A percentile compares a stretch with the other conserved stretches of the same genome.
Conservation (phyloP, 179 eudicot genomes). For the Sideroxylon spinosum region DNA sequence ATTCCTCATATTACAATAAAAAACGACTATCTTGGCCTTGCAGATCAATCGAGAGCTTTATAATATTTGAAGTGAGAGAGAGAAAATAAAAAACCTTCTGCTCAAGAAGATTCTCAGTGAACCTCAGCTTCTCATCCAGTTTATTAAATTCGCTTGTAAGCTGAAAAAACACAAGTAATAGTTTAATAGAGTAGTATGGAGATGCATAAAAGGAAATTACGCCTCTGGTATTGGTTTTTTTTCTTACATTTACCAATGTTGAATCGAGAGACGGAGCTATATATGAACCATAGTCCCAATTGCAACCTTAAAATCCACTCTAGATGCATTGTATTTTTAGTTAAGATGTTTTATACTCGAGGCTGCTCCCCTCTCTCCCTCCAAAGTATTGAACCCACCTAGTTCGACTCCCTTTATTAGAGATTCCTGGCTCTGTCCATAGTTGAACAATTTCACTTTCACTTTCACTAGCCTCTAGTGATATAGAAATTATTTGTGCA, state of each 20-base stretch:
- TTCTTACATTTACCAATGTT: neutral
- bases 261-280: no score
- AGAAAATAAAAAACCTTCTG: slow-evolving; percentile 53
- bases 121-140: slow-evolving; percentile 59
- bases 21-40: slow-evolving; percentile 4
- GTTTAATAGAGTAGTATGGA: neutral
- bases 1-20: slow-evolving; percentile 18
- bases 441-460: neutral
- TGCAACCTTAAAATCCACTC: no score
- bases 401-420: no score
- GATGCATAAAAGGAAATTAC: neutral
- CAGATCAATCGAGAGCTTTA: neutral
- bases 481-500: neutral
- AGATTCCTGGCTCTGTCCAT: no score
- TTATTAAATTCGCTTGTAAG: slow-evolving; percentile 43
- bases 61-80: neutral
- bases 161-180: slow-evolving; percentile 32
- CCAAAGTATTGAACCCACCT: no score
- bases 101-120: slow-evolving; percentile 49
- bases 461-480: neutral
- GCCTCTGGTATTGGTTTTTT: neutral
- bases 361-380: no score
- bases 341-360: no score
- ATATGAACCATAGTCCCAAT: no score
- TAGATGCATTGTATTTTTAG: no score